Evolutionary conservation across 129 eudicot species (phyloP).

Genomic region (Sambucus nigra): DNA sequence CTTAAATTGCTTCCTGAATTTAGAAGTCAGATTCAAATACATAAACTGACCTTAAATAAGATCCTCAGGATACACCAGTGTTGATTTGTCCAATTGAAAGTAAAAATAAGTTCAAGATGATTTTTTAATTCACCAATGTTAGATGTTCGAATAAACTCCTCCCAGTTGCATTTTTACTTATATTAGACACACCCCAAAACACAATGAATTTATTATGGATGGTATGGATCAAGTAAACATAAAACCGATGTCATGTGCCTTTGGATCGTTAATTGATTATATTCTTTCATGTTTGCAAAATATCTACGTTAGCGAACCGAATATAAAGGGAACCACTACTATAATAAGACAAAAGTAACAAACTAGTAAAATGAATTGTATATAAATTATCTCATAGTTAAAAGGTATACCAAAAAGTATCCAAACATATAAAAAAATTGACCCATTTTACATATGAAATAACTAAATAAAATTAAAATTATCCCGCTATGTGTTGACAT

Average conservation of each 20-base stretch:
- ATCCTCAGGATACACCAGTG: constrained; percentile 33
- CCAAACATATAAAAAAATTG: no score
- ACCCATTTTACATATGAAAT: no score
- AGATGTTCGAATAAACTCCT: constrained; percentile 73
- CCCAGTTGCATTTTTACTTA: constrained; percentile 41
- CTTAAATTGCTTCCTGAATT: no score
- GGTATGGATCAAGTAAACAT: not conserved
- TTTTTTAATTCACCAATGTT: constrained; percentile 80
- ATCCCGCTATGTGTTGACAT: no score
- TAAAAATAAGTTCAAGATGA: constrained; percentile 72
- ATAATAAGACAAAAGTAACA: constrained; percentile 15
- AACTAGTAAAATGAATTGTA: no score
- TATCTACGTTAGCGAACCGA: constrained; percentile 43
- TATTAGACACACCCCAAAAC: not conserved
- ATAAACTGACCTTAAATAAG: constrained; percentile 50
- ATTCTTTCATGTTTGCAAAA: constrained; percentile 31
- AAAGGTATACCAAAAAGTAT: no score
- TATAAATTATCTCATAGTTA: no score
- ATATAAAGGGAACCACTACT: constrained; percentile 94
- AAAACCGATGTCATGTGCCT: constrained; percentile 37
- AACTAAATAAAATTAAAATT: no score
- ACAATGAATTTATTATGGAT: not conserved
- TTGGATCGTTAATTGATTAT: constrained; percentile 40
- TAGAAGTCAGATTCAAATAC: not conserved
- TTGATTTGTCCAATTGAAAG: constrained; percentile 77